A percentile compares a stretch with the other conserved stretches of the same genome.
Conservation (phyloP, 495 filamentous ascomycete genomes). For the Penicillium angulare region DNA sequence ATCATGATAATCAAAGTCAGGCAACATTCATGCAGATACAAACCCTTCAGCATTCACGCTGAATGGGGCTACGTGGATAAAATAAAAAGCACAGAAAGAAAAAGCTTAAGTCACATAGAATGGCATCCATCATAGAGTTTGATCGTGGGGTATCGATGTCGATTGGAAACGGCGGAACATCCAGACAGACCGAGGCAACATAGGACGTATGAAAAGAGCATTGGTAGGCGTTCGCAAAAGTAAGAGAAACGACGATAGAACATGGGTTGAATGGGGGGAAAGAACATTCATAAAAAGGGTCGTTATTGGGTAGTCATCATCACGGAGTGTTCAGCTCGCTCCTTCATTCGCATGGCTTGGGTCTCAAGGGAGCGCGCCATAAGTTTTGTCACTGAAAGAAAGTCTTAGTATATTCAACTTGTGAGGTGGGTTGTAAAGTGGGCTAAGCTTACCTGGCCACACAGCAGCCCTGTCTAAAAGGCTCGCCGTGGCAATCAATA, state of each 20-base stretch:
- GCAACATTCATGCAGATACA: background rate
- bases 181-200: conserved; percentile 4
- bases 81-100: conserved; percentile 1
- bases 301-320: conserved; percentile 39
- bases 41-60: background rate
- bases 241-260: conserved; percentile 3
- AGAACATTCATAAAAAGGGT: background rate
- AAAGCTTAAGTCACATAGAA: conserved; percentile 9
- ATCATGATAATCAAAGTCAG: conserved; percentile 3
- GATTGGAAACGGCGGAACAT: conserved; percentile 1
- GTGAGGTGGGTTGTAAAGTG: background rate
- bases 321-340: conserved; percentile 65
- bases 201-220: background rate
- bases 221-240: background rate
- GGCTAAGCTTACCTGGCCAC: conserved; percentile 73
- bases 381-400: conserved; percentile 67
- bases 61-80: background rate
- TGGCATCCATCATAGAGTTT: conserved; percentile 21
- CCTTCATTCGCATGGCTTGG: conserved; percentile 79
- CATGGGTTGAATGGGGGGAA: conserved; percentile 4
- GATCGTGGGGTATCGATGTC: conserved; percentile 23
- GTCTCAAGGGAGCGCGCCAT: conserved; percentile 85
- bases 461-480: conserved; percentile 87
- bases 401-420: conserved; percentile 4
- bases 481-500: conserved; percentile 81